phyloP scores from a whole-genome alignment of 2,329 filamentous ascomycete genomes.

The Albifimbria verrucaria region DNA sequence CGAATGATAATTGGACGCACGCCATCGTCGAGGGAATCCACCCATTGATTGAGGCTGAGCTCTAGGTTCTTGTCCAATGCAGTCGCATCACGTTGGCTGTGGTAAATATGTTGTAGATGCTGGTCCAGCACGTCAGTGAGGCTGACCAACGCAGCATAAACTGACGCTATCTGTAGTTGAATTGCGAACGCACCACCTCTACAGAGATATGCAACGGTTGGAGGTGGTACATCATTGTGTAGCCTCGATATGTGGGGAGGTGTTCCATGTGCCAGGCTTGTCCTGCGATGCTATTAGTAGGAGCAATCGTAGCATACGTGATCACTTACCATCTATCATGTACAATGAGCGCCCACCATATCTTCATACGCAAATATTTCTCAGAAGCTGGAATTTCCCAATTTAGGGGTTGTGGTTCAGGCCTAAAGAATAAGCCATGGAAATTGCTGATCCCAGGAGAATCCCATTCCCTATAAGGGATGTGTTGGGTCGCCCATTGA shows the following conservation, averaged over 20 bases:
- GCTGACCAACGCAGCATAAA: slow-evolving; percentile 43
- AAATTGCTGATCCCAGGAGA: slow-evolving; percentile 46
- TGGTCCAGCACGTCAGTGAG: slow-evolving; percentile 37
- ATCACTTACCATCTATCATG: slow-evolving; percentile 50
- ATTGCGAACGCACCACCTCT: slow-evolving; percentile 11
- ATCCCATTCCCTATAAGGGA: slow-evolving; percentile 56
- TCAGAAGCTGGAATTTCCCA: slow-evolving; percentile 52
- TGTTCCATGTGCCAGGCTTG: slow-evolving; percentile 50
- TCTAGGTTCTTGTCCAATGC: too few relatives aligned
- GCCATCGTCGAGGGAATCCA: slow-evolving; percentile 35
- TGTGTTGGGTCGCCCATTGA: slow-evolving; percentile 57
- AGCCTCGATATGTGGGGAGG: slow-evolving; percentile 42
- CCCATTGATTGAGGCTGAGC: slow-evolving; percentile 38
- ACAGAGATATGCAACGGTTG: slow-evolving; percentile 32
- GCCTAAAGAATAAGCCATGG: slow-evolving; percentile 51
- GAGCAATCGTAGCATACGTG: background rate
- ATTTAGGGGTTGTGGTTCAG: slow-evolving; percentile 48
- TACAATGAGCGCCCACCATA: slow-evolving; percentile 55
- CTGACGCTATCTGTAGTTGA: slow-evolving; percentile 22
- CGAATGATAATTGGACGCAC: slow-evolving; percentile 38
- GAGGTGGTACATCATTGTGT: slow-evolving; percentile 47
- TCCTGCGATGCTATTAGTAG: slow-evolving; percentile 32
- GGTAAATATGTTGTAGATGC: slow-evolving; percentile 31
- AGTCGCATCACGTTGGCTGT: slow-evolving; percentile 26
- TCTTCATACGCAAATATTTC: slow-evolving; percentile 47